phyloP scores from a whole-genome alignment of 257 asterid genomes.

The Cordia subcordata region DNA sequence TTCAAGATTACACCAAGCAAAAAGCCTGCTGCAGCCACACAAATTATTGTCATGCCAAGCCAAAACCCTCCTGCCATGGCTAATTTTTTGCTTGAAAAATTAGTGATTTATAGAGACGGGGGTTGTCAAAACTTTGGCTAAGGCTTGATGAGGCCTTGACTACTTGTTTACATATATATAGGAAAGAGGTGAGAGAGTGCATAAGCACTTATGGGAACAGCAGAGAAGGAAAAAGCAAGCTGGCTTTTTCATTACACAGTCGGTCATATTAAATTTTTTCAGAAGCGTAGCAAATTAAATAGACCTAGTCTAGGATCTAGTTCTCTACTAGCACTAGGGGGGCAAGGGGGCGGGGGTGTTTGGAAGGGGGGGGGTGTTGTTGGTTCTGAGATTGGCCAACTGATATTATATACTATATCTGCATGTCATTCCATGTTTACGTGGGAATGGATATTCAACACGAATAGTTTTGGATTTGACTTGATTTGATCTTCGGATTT shows the following conservation, averaged over 20 bases:
- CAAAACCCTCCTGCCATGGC: conserved; percentile 21
- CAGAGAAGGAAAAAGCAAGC: too few species aligned
- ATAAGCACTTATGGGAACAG: too few species aligned
- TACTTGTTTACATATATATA: conserved; percentile 3
- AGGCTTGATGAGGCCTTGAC: not conserved
- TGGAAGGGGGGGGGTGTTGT: too few species aligned
- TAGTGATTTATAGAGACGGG: conserved; percentile 16
- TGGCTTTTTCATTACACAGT: conserved; percentile 14
- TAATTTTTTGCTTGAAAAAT: too few species aligned
- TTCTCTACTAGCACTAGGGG: not conserved
- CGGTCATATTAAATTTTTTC: conserved; percentile 22
- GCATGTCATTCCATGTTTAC: too few species aligned
- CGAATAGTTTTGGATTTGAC: too few species aligned
- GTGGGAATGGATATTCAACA: too few species aligned
- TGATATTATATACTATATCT: too few species aligned
- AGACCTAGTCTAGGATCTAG: conserved; percentile 39
- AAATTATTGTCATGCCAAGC: conserved; percentile 9
- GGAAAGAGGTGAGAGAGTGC: too few species aligned
- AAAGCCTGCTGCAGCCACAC: conserved; percentile 18
- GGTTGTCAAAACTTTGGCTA: not conserved
- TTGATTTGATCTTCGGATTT: too few species aligned
- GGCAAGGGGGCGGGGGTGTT: too few species aligned
- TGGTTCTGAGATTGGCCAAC: too few species aligned
- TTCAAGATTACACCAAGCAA: conserved; percentile 32
- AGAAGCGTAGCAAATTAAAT: conserved; percentile 32